A percentile compares a stretch with the other conserved stretches of the same genome.
phyloP scores from a whole-genome alignment of 2,329 filamentous ascomycete species.

The Nothophoma quercina region DNA sequence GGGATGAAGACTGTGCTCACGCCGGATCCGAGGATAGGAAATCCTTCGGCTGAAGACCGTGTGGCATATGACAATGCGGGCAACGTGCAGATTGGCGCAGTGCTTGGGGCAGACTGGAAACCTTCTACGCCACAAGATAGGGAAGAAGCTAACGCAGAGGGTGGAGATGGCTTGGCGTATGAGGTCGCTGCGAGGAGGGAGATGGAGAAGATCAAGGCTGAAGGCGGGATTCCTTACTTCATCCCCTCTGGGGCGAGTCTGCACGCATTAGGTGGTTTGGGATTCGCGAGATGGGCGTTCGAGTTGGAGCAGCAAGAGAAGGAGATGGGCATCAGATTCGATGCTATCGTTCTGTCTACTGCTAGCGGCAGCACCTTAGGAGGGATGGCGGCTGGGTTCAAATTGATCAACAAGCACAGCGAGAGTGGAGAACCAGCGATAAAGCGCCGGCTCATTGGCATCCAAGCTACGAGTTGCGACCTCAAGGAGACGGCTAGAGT shows the following conservation, averaged over 20 bases:
- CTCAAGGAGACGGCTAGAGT: slow-evolving; percentile 6
- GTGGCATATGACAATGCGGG: slow-evolving; percentile 2
- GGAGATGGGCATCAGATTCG: slow-evolving; percentile 1
- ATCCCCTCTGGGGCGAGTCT: slow-evolving; percentile 15
- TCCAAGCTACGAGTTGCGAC: slow-evolving; percentile 13
- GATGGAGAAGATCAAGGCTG: slow-evolving; percentile 1
- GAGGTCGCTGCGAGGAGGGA: slow-evolving; percentile 13
- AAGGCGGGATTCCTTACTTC: slow-evolving; percentile 14
- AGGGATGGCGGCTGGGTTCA: slow-evolving; percentile 15
- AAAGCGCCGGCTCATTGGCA: neutral
- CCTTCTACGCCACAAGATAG: slow-evolving; percentile 2
- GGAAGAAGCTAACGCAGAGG: neutral
- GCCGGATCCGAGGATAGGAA: slow-evolving; percentile 11
- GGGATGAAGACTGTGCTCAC: slow-evolving; percentile 12
- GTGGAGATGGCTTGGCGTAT: slow-evolving; percentile 12
- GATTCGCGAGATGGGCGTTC: slow-evolving; percentile 12
- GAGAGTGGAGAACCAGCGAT: neutral
- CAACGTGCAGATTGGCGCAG: slow-evolving; percentile 11
- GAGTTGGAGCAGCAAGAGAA: slow-evolving; percentile 10
- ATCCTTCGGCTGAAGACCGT: slow-evolving; percentile 1
- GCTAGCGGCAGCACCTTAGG: slow-evolving; percentile 14
- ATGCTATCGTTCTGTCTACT: slow-evolving; percentile 9
- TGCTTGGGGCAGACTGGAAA: slow-evolving; percentile 10
- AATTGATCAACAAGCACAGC: neutral
- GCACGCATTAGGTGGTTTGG: slow-evolving; percentile 9